phyloP scores from a whole-genome alignment of 495 filamentous ascomycete genomes.

The Lentithecium fluviatile region DNA sequence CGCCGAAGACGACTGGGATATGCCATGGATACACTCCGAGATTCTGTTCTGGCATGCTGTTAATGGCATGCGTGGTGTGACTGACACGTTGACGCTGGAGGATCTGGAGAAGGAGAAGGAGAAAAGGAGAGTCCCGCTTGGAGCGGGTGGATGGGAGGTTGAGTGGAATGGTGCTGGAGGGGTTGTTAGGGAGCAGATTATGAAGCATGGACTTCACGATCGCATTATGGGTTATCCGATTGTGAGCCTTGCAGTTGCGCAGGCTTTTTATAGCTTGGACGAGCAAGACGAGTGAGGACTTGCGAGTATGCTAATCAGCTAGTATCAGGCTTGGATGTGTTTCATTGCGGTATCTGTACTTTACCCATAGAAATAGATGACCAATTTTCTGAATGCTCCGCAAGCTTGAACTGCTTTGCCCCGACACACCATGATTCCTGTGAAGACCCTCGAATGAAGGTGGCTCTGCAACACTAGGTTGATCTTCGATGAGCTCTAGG shows the following conservation, averaged over 20 bases:
- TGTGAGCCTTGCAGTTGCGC: constrained; percentile 45
- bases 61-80: constrained; percentile 39
- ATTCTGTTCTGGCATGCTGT: constrained; percentile 50
- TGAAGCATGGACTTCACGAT: constrained; percentile 55
- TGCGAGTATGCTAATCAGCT: no score
- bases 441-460: no score
- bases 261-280: constrained; percentile 1
- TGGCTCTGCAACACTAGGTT: no score
- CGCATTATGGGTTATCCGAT: constrained; percentile 54
- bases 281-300: no score
- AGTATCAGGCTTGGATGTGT: no score
- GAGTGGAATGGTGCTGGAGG: constrained; percentile 50
- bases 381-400: no score
- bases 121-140: constrained; percentile 42
- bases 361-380: no score
- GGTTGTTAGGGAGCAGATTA: constrained; percentile 50
- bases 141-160: constrained; percentile 50
- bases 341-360: no score
- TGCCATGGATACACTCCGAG: constrained; percentile 45
- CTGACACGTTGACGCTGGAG: constrained; percentile 40
- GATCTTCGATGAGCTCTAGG: no score
- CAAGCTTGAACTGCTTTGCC: no score
- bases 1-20: constrained; percentile 39
- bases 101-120: constrained; percentile 43
- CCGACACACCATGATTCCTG: no score